A percentile compares a stretch with the other conserved stretches of the same genome.
phyloP scores from a whole-genome alignment of 225 moss, liverwort and hornwort species.

The Takakia lepidozioides region DNA sequence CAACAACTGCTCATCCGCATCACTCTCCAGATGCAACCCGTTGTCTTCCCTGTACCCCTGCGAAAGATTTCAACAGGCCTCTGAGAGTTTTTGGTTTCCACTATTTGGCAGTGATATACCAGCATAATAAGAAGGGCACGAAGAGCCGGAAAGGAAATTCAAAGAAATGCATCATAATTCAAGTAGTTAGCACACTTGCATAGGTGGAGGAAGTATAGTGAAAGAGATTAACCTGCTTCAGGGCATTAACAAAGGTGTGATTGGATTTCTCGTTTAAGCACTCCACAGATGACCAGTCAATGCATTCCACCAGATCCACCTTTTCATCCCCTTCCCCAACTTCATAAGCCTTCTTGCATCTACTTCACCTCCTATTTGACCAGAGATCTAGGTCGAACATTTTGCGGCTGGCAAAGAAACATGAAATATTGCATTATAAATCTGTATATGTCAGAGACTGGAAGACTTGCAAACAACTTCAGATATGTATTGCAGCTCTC shows the following conservation, averaged over 20 bases:
- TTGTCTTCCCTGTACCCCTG: constrained; percentile 96
- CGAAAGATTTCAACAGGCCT: constrained; percentile 12
- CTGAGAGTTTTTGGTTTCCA: constrained; percentile 4
- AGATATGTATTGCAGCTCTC: too few species aligned
- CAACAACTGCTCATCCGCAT: constrained; percentile 90
- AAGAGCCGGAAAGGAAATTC: not conserved
- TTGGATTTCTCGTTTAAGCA: constrained; percentile 93
- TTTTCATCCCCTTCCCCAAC: too few species aligned
- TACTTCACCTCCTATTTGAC: too few species aligned
- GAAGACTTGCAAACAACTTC: too few species aligned
- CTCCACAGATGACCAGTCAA: constrained; percentile 92
- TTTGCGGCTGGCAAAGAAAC: constrained; percentile 86
- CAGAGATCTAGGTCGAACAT: constrained; percentile 69
- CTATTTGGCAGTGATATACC: not conserved
- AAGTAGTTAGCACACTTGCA: too few species aligned
- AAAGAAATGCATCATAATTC: too few species aligned
- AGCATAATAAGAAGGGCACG: not conserved
- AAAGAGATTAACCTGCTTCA: constrained; percentile 59
- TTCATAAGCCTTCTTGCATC: too few species aligned
- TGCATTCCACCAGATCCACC: constrained; percentile 88
- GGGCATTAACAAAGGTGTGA: constrained; percentile 73
- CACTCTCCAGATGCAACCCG: constrained; percentile 88
- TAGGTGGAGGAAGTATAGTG: not conserved
- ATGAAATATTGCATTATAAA: too few species aligned
- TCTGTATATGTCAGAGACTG: too few species aligned